Base-by-base conservation (phyloP, 2,329 filamentous ascomycete genomes). In the Cladosporium sp. region DNA sequence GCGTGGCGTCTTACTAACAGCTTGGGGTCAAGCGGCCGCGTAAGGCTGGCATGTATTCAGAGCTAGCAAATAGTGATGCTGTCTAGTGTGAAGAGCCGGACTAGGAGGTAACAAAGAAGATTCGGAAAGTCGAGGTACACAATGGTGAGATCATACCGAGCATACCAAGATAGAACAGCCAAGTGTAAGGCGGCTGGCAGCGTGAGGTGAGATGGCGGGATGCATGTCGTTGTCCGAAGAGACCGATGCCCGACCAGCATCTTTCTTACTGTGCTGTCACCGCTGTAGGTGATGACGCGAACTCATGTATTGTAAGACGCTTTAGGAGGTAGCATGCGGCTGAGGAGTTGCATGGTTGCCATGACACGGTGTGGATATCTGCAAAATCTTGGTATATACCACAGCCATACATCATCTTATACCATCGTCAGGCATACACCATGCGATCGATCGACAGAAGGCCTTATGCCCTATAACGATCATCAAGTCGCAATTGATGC, bases 91-190 rank as follows among this genome's bases (percentile, higher is more conserved):
- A 34, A 34, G 30, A 34, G 30, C 30, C 30, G 30, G 30, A 34
- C 30, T 34, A 34, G 30, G 9, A 12, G 30, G 11, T 34, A 12
- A 34, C 8, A 34, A 34, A 12, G 30, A 12, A 34, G 30, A 34
- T 34, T 9, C 30, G 30, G 30, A 12, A 34, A 34, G 30, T 5
- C 2, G 30, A 34, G 30, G 30, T 34, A 25, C 25, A 25, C 4
- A 45, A 28, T 45, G 12, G 50, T 52, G 50, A 39, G 20, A 52
- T 52, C 50, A 52, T 52, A 51, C 50, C 50, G 38, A 51, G 49
- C 3, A 20, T 28, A 36, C 17, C n/a, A 19, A 11, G 17, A 15
- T n/a, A n/a, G 17, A 25, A 20, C 12, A 22, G 43, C 39, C 25
- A 25, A 43, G 43, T 25, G 43, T 25, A 19, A 47, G 43, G 12